phyloP scores from a whole-genome alignment of 768 basidiomycete species.

The Collybia nuda region DNA sequence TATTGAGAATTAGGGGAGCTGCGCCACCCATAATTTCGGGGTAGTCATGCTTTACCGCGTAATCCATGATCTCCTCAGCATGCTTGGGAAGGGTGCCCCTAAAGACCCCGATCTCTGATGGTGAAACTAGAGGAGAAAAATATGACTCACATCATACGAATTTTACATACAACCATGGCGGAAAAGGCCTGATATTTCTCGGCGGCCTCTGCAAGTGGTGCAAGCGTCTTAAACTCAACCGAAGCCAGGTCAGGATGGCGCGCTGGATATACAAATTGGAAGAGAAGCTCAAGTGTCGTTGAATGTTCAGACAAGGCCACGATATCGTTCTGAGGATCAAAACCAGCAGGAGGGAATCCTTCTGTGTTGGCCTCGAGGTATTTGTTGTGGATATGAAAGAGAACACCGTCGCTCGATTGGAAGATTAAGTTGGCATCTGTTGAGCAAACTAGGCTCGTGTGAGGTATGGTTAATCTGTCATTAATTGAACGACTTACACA shows the following conservation, averaged over 20 bases:
- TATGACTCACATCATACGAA: constrained; percentile 3
- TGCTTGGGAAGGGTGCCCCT: not conserved
- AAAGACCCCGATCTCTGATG: too few species aligned
- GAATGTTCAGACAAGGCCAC: not conserved
- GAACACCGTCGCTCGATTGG: constrained; percentile 2
- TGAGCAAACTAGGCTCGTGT: not conserved
- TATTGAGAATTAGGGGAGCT: not conserved
- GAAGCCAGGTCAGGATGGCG: constrained; percentile 7
- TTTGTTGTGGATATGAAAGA: constrained; percentile 9
- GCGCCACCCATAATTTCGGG: not conserved
- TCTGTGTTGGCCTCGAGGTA: constrained; percentile 2
- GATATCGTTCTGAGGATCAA: not conserved
- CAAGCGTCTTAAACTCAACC: constrained; percentile 1
- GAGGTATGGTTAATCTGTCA: too few species aligned
- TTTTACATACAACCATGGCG: constrained; percentile 6
- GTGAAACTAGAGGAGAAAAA: too few species aligned
- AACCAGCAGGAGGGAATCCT: not conserved
- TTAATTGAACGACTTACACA: too few species aligned
- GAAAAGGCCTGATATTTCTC: constrained; percentile 8
- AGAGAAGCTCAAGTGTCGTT: constrained; percentile 3
- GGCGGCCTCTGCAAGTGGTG: constrained; percentile 3
- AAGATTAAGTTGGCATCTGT: constrained; percentile 1
- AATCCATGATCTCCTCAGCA: not conserved
- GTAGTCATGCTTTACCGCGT: not conserved
- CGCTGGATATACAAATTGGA: constrained; percentile 8